Evolutionary conservation across 768 basidiomycete genomes (phyloP), one percentile per base, ranked within the genome.

Genomic region (Lentinula guzmanii): DNA sequence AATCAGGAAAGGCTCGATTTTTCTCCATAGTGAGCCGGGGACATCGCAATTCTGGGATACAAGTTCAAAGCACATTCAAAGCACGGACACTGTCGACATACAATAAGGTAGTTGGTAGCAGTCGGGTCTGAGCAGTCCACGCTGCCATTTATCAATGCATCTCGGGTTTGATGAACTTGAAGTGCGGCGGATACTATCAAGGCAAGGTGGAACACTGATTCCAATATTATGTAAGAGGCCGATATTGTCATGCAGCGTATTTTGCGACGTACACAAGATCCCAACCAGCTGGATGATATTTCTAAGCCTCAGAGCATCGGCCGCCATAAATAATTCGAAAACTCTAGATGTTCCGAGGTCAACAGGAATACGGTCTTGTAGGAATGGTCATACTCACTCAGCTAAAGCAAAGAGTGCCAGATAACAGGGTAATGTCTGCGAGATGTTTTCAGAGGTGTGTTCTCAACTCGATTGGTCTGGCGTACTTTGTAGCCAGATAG

Each of bases 391-490:
- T 8, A 10, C 83, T 55, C 70, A 92, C 91, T 90, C 91, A 61
- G 89, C 92, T 9, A 94, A 77, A 28, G 86, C 86, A 70, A 93
- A 94, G 6, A 94, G 77, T 3, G 90, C 90, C 5, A 94, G 83
- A 70, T 93, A 94, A 72, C 91, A 93, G 63, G 91, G 87, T 58
- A 93, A 70, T 11, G 91, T 93, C 87, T 91, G 55, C 5, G 56
- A 13, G 45, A 54, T 18, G 57, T 16, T 39, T 4, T 71, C 63
- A 61, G 52, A 13, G 15, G 48, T 7, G 4, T 16, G 35, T 7
- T 31, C 35, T 24, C 3, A 54, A 41, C 24, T 16, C 34, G 9
- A 24, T 21, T 11, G 37, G 24, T 6, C 11, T 37, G 10, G 37
- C 54, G 28, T 64, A 83, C 89, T 75, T 87, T 89, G 74, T 86